Conservation (phyloP, 2,329 filamentous ascomycete genomes). For the Lasiodiplodia hormozganensis region DNA sequence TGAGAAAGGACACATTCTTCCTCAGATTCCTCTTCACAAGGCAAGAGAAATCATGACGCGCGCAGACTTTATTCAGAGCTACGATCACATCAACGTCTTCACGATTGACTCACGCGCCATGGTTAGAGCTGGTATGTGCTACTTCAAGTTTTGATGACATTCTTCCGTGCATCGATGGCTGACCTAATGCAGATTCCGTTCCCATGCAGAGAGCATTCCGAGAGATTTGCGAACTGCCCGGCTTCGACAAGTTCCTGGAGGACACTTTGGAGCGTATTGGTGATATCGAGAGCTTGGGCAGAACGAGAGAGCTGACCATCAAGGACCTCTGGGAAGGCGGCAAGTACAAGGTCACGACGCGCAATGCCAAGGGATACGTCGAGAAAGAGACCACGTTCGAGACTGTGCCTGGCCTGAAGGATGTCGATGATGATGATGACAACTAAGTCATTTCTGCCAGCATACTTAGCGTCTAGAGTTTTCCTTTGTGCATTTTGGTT, state of each 20-base stretch:
- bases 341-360: conserved; percentile 63
- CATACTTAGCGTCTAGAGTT: background rate
- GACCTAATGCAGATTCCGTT: conserved; percentile 69
- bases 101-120: conserved; percentile 87
- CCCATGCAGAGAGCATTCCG: conserved; percentile 95
- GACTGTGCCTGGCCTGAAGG: conserved; percentile 31
- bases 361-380: conserved; percentile 37
- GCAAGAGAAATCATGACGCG: conserved; percentile 85
- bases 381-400: conserved; percentile 31
- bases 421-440: conserved; percentile 32
- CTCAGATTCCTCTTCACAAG: conserved; percentile 64
- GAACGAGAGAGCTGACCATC: conserved; percentile 93
- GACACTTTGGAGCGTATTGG: conserved; percentile 82
- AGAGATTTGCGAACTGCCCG: conserved; percentile 76
- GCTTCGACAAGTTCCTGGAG: conserved; percentile 83
- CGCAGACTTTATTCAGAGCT: conserved; percentile 89
- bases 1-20: conserved; percentile 74
- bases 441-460: background rate
- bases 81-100: conserved; percentile 94
- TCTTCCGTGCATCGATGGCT: background rate
- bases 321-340: conserved; percentile 91
- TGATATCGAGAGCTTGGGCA: conserved; percentile 91
- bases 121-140: conserved; percentile 69
- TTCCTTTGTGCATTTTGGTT: background rate
- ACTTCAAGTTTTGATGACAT: too few relatives aligned